Conservation (phyloP, 371 early-diverging fungal species). For the Caulochytrium protostelioides region DNA sequence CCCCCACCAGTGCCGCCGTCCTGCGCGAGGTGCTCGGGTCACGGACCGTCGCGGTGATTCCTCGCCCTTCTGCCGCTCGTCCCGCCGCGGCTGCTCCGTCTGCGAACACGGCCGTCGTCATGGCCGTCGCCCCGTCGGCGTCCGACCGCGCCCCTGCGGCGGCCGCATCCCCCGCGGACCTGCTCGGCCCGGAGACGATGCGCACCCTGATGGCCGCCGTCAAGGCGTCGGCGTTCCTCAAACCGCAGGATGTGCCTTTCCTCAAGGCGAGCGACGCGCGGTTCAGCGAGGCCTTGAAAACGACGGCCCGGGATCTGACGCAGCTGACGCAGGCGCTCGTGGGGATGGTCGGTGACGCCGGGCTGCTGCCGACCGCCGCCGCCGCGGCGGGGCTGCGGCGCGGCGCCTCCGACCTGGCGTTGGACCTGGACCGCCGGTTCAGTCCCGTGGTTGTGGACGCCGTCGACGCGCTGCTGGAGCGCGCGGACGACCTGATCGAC, state of each 20-base stretch:
- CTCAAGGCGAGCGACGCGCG: conserved; percentile 40
- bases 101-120: too few relatives aligned
- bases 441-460: conserved; percentile 51
- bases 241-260: conserved; percentile 38
- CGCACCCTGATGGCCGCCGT: conserved; percentile 37
- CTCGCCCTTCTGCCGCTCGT: too few relatives aligned
- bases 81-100: too few relatives aligned
- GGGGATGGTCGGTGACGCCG: conserved; percentile 6
- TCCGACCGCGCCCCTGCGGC: too few relatives aligned
- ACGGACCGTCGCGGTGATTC: too few relatives aligned
- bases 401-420: neutral
- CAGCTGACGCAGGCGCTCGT: conserved; percentile 34
- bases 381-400: neutral
- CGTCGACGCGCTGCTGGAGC: conserved; percentile 62
- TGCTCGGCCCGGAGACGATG: too few relatives aligned
- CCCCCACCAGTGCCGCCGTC: too few relatives aligned
- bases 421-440: conserved; percentile 43
- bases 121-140: too few relatives aligned
- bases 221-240: conserved; percentile 38
- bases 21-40: too few relatives aligned
- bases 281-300: conserved; percentile 33
- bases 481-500: conserved; percentile 30
- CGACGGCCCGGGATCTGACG: conserved; percentile 26
- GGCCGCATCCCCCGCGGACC: too few relatives aligned
- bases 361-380: conserved; percentile 8